These are phyloP conservation scores for Metschnikowia bowlesiae DNA, from an alignment of 805 yeast genomes.

Conservation along the genomic window DNA sequence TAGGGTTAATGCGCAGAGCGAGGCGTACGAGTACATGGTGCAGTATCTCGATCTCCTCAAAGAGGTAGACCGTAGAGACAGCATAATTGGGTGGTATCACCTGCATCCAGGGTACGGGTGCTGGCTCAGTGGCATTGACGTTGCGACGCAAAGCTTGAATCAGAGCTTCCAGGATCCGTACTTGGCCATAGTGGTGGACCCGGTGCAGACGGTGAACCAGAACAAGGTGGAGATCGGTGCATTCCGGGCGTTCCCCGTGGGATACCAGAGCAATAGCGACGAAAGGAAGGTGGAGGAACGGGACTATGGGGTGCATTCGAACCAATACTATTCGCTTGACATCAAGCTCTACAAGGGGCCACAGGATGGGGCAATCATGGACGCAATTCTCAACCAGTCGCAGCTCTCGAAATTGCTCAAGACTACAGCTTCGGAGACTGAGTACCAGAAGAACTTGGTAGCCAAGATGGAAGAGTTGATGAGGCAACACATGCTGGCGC, in stretches of 20 bases:
- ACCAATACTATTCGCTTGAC: constrained; percentile 62
- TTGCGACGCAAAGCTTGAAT: constrained; percentile 79
- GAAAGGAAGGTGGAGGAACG: constrained; percentile 18
- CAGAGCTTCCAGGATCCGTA: constrained; percentile 91
- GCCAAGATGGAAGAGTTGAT: background rate
- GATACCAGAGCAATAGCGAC: constrained; percentile 11
- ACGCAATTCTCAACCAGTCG: constrained; percentile 20
- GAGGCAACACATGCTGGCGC: background rate
- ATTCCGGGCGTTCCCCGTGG: constrained; percentile 64
- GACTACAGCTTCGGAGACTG: background rate
- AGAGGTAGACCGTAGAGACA: constrained; percentile 45
- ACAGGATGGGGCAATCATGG: constrained; percentile 42
- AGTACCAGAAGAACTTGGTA: constrained; percentile 6
- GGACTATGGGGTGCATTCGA: constrained; percentile 70
- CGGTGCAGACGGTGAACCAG: constrained; percentile 58
- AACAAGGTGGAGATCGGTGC: constrained; percentile 83
- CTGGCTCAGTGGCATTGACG: constrained; percentile 92
- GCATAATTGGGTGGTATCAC: constrained; percentile 95
- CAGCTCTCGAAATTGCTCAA: constrained; percentile 19
- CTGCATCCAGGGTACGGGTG: constrained; percentile 98
- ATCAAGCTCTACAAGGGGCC: constrained; percentile 55
- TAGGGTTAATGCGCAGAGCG: constrained; percentile 88
- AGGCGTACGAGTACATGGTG: constrained; percentile 94
- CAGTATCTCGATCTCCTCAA: constrained; percentile 61
- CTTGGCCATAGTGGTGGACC: constrained; percentile 84